Conservation (phyloP, 352 stramenopile species). For the Hyaloperonospora arabidopsidis region DNA sequence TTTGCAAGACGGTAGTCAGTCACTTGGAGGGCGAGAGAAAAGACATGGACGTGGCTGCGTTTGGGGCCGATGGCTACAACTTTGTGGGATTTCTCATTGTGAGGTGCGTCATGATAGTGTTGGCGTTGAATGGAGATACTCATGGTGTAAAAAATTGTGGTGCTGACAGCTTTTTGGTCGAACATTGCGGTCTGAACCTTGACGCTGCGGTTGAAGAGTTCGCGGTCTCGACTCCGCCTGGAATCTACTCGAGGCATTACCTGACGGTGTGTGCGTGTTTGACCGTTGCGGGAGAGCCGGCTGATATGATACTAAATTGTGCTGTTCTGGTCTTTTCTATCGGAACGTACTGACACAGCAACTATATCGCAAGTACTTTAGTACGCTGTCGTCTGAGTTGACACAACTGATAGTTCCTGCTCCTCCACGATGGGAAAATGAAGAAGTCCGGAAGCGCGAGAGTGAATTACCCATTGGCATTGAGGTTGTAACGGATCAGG, state of each 20-base stretch:
- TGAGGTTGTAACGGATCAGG: slow-evolving; percentile 62
- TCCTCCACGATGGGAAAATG: slow-evolving; percentile 58
- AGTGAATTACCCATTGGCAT: slow-evolving; percentile 36
- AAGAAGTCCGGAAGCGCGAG: slow-evolving; percentile 33
- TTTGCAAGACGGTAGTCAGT: slow-evolving; percentile 47
- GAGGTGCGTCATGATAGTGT: slow-evolving; percentile 28
- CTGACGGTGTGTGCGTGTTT: slow-evolving; percentile 26
- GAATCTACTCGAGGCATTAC: slow-evolving; percentile 60
- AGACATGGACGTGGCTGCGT: slow-evolving; percentile 77
- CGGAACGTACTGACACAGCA: slow-evolving; percentile 16
- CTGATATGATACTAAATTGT: slow-evolving; percentile 6
- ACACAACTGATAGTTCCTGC: slow-evolving; percentile 40
- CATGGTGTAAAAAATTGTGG: slow-evolving; percentile 6
- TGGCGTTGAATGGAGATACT: not conserved
- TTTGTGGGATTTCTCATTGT: slow-evolving; percentile 70
- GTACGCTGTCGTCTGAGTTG: slow-evolving; percentile 46
- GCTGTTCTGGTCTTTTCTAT: slow-evolving; percentile 4
- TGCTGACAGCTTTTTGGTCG: slow-evolving; percentile 56
- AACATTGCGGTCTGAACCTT: slow-evolving; percentile 52
- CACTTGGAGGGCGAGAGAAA: slow-evolving; percentile 56
- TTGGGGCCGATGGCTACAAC: slow-evolving; percentile 53
- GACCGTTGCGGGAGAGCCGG: not conserved
- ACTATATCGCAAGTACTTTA: slow-evolving; percentile 78
- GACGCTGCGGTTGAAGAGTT: slow-evolving; percentile 65
- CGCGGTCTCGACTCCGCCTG: slow-evolving; percentile 38